These are phyloP conservation scores for Takakia lepidozioides DNA, from an alignment of 225 moss, liverwort and hornwort genomes.

Conservation along the genomic window DNA sequence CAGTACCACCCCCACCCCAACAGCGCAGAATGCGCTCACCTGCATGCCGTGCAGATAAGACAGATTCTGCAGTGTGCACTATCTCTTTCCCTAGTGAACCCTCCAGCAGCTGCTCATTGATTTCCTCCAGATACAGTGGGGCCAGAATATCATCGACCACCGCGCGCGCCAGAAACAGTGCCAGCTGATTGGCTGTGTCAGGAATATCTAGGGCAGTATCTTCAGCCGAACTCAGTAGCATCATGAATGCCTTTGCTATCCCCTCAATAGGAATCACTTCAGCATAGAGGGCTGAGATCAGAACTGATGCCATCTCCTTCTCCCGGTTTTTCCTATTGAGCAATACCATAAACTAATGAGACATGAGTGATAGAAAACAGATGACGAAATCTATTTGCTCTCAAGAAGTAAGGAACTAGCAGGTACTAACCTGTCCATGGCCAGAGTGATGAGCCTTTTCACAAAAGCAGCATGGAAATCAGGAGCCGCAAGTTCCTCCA, in stretches of 20 bases:
- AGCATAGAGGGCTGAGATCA: conserved; percentile 85
- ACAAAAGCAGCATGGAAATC: conserved; percentile 76
- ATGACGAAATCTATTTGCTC: too few species aligned
- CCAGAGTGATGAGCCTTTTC: conserved; percentile 77
- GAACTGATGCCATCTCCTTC: conserved; percentile 91
- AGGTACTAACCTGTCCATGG: conserved; percentile 64
- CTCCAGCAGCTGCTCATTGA: conserved; percentile 75
- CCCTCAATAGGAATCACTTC: conserved; percentile 85
- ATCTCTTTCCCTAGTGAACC: conserved; percentile 81
- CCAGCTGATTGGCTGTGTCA: conserved; percentile 82
- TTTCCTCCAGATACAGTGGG: conserved; percentile 82
- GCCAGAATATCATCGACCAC: conserved; percentile 95
- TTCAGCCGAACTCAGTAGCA: conserved; percentile 88
- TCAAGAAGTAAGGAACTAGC: too few species aligned
- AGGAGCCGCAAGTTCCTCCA: conserved; percentile 95
- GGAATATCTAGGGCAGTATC: conserved; percentile 95
- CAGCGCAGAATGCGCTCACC: conserved; percentile 95
- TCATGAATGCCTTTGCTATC: conserved; percentile 67
- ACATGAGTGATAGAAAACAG: too few species aligned
- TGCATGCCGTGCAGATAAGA: conserved; percentile 84
- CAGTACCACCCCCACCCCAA: conserved; percentile 97
- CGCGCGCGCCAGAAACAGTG: conserved; percentile 85
- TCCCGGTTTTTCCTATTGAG: conserved; percentile 74
- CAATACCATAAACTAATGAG: too few species aligned
- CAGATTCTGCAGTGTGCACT: conserved; percentile 69